Percentiles rank a stretch among this genome's conserved stretches.
phyloP scores from a whole-genome alignment of 1,139 yeast genomes.

The Blastobotrys aristatus region DNA sequence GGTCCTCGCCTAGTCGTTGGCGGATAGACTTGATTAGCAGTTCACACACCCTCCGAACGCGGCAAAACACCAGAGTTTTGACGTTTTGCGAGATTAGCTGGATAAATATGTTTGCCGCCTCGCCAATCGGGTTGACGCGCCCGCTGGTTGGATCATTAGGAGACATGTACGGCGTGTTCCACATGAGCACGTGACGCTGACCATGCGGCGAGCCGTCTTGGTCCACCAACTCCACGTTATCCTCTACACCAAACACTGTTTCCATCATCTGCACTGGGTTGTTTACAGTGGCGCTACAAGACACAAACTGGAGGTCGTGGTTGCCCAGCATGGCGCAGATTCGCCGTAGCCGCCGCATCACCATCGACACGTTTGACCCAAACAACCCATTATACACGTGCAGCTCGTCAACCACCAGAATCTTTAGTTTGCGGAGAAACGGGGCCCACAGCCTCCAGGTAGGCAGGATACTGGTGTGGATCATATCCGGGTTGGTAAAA shows the following conservation, averaged over 20 bases:
- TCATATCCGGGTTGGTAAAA: conserved; percentile 91
- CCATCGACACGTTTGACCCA: conserved; percentile 85
- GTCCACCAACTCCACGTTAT: conserved; percentile 41
- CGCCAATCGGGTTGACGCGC: conserved; percentile 68
- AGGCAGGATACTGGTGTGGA: conserved; percentile 82
- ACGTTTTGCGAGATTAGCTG: conserved; percentile 58
- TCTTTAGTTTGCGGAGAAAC: conserved; percentile 58
- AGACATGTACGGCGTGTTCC: conserved; percentile 76
- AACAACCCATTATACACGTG: conserved; percentile 87
- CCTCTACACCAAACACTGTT: conserved; percentile 65
- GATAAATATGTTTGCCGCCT: conserved; percentile 68
- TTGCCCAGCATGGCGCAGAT: conserved; percentile 54
- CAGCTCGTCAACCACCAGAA: conserved; percentile 78
- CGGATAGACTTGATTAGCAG: conserved; percentile 78
- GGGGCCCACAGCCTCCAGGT: conserved; percentile 51
- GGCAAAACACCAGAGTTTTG: conserved; percentile 88
- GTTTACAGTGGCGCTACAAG: conserved; percentile 90
- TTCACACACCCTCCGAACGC: conserved; percentile 81
- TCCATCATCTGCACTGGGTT: conserved; percentile 69
- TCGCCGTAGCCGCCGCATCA: conserved; percentile 71
- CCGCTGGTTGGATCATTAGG: conserved; percentile 52
- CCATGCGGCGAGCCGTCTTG: conserved; percentile 90
- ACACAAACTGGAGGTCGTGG: conserved; percentile 53
- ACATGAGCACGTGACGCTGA: conserved; percentile 63
- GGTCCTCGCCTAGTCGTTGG: conserved; percentile 35